Conservation (phyloP, 202 grass and related monocot genomes). For the Setaria italica region DNA sequence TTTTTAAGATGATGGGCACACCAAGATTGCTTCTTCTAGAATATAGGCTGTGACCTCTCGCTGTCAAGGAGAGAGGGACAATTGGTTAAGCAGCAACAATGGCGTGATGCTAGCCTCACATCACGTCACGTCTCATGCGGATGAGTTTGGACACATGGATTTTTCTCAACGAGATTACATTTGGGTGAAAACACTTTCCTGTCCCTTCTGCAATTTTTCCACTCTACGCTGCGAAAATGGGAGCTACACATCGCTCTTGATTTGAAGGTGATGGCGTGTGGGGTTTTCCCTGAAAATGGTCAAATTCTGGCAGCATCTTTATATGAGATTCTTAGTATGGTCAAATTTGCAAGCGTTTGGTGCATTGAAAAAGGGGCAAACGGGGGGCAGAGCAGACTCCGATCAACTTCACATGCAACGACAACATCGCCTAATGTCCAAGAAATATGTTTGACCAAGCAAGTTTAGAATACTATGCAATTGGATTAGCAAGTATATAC, state of each 20-base stretch:
- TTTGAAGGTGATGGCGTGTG: background rate
- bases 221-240: conserved; percentile 1
- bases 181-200: background rate
- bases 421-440: conserved; percentile 37
- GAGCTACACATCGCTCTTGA: background rate
- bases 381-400: background rate
- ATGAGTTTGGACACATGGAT: background rate
- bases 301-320: conserved; percentile 23
- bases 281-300: conserved; percentile 21
- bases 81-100: conserved; percentile 50
- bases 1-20: conserved; percentile 32
- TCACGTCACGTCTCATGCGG: conserved; percentile 15
- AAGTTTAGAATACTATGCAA: background rate
- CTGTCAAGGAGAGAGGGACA: conserved; percentile 34
- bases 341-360: conserved; percentile 42
- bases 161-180: conserved; percentile 10
- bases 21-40: conserved; percentile 46
- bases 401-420: conserved; percentile 51
- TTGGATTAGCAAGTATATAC: conserved; percentile 6
- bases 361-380: conserved; percentile 39
- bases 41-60: background rate
- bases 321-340: background rate
- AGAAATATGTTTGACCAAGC: conserved; percentile 57
- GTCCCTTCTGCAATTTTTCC: background rate
- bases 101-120: conserved; percentile 31